phyloP scores from a whole-genome alignment of 2,329 filamentous ascomycete species.

The Aspergillus fumigatus region DNA sequence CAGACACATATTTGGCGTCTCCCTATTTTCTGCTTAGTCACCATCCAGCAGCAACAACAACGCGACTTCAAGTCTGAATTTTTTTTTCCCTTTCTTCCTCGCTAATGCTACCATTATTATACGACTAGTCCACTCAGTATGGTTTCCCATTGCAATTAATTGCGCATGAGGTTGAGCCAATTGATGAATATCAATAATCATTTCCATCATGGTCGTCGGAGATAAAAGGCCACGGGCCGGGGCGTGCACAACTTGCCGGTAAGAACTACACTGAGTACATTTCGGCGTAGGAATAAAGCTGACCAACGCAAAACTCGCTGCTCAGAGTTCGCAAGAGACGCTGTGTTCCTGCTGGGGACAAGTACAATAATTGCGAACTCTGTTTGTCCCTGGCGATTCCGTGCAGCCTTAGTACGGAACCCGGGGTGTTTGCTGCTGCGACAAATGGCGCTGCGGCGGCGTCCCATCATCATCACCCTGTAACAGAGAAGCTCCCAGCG shows the following conservation, averaged over 20 bases:
- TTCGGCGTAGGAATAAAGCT: background rate
- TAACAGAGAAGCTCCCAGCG: background rate
- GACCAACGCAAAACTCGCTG: background rate
- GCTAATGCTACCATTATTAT: background rate
- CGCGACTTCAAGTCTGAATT: background rate
- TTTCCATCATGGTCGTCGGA: background rate
- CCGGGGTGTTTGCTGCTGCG: background rate
- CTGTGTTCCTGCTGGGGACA: conserved; percentile 12
- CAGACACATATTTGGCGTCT: background rate
- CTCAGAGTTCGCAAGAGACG: conserved; percentile 13
- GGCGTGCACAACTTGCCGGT: conserved; percentile 15
- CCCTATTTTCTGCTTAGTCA: background rate
- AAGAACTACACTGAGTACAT: background rate
- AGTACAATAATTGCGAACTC: conserved; percentile 7
- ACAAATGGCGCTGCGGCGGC: background rate
- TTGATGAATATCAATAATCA: background rate
- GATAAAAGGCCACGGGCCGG: conserved; percentile 10
- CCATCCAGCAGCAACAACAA: background rate
- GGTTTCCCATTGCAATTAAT: background rate
- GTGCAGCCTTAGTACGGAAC: conserved; percentile 9
- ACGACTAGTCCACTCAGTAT: background rate
- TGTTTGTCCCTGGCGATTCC: conserved; percentile 10
- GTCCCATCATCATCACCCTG: background rate
- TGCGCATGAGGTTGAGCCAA: background rate
- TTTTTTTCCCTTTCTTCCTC: background rate